Evolutionary conservation across 495 filamentous ascomycete genomes (phyloP).

Genomic region (Podospora anserina): DNA sequence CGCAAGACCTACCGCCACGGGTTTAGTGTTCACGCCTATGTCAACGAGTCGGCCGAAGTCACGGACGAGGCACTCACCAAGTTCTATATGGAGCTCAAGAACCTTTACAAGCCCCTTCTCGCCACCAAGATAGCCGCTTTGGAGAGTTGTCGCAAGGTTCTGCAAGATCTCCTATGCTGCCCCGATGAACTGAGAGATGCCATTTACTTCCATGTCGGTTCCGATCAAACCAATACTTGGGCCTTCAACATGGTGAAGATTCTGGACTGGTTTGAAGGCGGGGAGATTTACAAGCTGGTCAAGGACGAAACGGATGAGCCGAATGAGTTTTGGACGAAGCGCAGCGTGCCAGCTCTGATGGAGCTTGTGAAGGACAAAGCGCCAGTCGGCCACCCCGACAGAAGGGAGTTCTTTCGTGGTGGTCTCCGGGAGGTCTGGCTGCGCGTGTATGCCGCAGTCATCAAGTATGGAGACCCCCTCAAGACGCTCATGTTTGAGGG

Average conservation of each 20-base stretch:
- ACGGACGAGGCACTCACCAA: background rate
- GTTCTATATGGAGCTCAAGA: background rate
- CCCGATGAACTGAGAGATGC: background rate
- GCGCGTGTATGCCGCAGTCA: background rate
- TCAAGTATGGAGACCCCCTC: background rate
- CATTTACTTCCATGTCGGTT: background rate
- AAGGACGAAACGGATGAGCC: background rate
- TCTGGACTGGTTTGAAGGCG: background rate
- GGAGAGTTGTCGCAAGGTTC: background rate
- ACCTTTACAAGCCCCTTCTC: background rate
- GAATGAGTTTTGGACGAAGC: background rate
- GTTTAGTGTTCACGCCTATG: background rate
- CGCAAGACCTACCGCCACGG: background rate
- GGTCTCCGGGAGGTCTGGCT: background rate
- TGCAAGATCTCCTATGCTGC: background rate
- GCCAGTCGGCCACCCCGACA: background rate
- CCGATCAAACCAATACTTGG: background rate
- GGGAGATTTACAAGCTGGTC: background rate
- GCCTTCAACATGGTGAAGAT: background rate
- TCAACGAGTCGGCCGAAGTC: background rate
- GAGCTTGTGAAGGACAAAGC: background rate
- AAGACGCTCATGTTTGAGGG: background rate
- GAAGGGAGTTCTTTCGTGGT: background rate
- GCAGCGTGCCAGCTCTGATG: background rate
- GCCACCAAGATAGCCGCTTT: background rate